Evolutionary conservation across 306 rosid species (phyloP), one percentile per base, ranked within the genome.

Genomic region (Dryas drummondii): DNA sequence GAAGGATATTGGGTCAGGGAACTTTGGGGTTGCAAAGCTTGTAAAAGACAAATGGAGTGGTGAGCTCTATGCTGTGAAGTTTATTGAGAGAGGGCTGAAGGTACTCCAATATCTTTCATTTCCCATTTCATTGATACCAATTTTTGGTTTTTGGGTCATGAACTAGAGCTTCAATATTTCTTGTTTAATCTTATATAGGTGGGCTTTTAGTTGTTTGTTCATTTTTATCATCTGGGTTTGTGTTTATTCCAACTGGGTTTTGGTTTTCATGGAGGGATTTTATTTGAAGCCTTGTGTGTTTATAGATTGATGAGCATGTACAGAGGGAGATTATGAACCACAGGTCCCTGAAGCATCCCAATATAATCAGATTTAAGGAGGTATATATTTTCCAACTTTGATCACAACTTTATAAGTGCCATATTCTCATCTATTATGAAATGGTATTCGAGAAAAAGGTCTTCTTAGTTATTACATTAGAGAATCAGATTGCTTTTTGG

Each of bases 271-370:
- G 47, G 40, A 16, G 56, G 44, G 6, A 6, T 17, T 63, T 53
- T 14, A 53, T 53, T 53, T 40, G 60, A 26, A 45, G 32, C 51
- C 10, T 73, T 7, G 65, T 62, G 26, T 27, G 2, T 59, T 79
- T 68, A 56, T 85, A 96, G 99, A 96, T 96, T 84, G 96, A 96
- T 75, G 97, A 96, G 72, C 98, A 92, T 71, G 98, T 96, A 16
- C 97, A 92, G 80, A 89, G 99, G 80, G 99, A 96, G 92, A 96
- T 96, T 55, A 88, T 86, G 86, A 96, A 96, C 74, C 99, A 96
- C 72, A 90, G 91, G 71, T 89, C 99, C 71, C 81, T 96, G 91
- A 92, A 88, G 87, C 99, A 96, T 83, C 99, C 98, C 27, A 90
- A 96, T 76, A 96, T 96, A 73, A 81, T 96, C 78, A 88, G 97